These are phyloP conservation scores for Neurospora sp. DNA, from an alignment of 495 filamentous ascomycete genomes.

Conservation along the genomic window DNA sequence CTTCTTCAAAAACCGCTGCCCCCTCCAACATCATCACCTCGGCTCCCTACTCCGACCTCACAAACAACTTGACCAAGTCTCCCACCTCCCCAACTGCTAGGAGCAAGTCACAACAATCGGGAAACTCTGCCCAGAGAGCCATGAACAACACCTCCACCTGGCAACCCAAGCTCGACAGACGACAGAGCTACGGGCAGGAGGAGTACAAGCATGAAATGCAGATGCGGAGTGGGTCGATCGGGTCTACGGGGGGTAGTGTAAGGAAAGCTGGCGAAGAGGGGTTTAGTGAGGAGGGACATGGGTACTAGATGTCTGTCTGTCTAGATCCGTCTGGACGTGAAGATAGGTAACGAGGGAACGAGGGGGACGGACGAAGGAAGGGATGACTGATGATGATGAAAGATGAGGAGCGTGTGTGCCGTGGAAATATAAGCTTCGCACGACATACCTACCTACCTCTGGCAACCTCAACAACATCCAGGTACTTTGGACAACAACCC, in stretches of 20 bases:
- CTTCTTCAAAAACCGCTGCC: not conserved
- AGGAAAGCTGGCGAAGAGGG: conserved; percentile 8
- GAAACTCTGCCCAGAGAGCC: conserved; percentile 16
- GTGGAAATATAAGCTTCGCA: too few relatives aligned
- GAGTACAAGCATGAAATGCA: conserved; percentile 36
- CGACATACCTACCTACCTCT: too few relatives aligned
- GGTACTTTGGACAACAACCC: too few relatives aligned
- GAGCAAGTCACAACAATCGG: not conserved
- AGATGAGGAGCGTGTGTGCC: too few relatives aligned
- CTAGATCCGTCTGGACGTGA: too few relatives aligned
- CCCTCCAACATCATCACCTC: not conserved
- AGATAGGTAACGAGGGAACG: too few relatives aligned
- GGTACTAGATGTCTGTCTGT: too few relatives aligned
- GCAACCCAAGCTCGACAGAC: conserved; percentile 32
- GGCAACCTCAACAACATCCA: too few relatives aligned
- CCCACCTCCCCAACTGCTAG: not conserved
- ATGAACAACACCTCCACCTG: conserved; percentile 29
- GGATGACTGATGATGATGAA: too few relatives aligned
- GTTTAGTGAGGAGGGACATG: conserved; percentile 20
- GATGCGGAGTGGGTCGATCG: conserved; percentile 12
- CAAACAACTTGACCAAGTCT: not conserved
- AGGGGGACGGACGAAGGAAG: too few relatives aligned
- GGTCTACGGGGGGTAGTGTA: conserved; percentile 3
- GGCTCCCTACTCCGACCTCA: not conserved
- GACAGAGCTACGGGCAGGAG: conserved; percentile 36